phyloP scores from a whole-genome alignment of 2,329 filamentous ascomycete species.

The Chrysoporthe puriensis region DNA sequence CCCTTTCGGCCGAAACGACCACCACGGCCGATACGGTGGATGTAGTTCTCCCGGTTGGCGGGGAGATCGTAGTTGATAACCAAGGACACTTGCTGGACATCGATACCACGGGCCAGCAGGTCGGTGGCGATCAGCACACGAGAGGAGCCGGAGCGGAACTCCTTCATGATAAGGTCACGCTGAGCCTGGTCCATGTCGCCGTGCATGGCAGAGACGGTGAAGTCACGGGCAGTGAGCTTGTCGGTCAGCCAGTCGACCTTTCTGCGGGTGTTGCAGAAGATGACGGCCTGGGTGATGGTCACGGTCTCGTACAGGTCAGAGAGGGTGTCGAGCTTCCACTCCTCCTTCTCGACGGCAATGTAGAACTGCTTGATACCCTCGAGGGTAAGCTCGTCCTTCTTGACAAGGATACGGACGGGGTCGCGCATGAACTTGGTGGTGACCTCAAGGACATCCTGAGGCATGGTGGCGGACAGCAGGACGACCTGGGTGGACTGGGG shows the following conservation, averaged over 20 bases:
- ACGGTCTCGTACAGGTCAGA: constrained; percentile 98
- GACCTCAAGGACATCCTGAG: constrained; percentile 98
- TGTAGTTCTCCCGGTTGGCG: constrained; percentile 99
- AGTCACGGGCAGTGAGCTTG: constrained; percentile 99
- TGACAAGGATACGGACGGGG: constrained; percentile 92
- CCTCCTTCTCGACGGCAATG: constrained; percentile 98
- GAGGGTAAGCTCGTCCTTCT: constrained; percentile 97
- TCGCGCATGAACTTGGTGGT: constrained; percentile 99
- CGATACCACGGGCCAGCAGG: constrained; percentile 97
- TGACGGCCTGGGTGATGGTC: constrained; percentile 97
- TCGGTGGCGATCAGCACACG: constrained; percentile 96
- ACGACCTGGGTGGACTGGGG: constrained; percentile 98
- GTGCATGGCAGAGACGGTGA: constrained; percentile 98
- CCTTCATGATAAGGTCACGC: constrained; percentile 98
- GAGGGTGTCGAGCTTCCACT: constrained; percentile 99
- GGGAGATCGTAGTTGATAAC: constrained; percentile 99
- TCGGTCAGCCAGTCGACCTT: constrained; percentile 99
- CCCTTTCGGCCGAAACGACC: constrained; percentile 97
- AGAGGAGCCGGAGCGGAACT: constrained; percentile 95
- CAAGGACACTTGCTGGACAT: constrained; percentile 96
- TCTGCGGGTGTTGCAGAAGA: constrained; percentile 98
- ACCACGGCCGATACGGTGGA: constrained; percentile 95
- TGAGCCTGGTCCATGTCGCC: constrained; percentile 99
- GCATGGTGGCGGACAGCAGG: constrained; percentile 92
- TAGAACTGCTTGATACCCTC: constrained; percentile 99